Evolutionary conservation across 2,329 filamentous ascomycete species (phyloP).

Genomic region (Aureobasidium leucospermi): DNA sequence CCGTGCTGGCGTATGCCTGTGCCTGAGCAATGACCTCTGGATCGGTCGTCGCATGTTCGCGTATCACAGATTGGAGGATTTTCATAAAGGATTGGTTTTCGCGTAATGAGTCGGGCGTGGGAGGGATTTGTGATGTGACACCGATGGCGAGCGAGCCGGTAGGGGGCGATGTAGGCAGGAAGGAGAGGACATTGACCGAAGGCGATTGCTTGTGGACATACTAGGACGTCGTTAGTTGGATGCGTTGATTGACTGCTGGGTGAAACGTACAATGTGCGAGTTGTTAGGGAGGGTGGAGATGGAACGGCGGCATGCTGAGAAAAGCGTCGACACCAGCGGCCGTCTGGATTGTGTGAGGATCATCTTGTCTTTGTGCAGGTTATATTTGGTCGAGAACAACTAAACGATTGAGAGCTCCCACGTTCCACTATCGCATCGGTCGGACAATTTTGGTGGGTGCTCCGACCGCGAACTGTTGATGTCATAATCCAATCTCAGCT

Average conservation of each 20-base stretch:
- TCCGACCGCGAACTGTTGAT: no score
- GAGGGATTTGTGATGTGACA: conserved; percentile 46
- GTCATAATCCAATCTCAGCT: no score
- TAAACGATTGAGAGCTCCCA: no score
- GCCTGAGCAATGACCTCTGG: conserved; percentile 52
- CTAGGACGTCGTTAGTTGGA: conserved; percentile 24
- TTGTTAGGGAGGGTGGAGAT: conserved; percentile 39
- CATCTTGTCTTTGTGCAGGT: conserved; percentile 1
- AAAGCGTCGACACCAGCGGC: not conserved
- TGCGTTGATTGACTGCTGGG: not conserved
- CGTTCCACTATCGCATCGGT: no score
- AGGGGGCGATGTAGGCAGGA: conserved; percentile 49
- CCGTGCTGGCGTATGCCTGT: conserved; percentile 51
- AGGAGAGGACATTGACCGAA: conserved; percentile 44
- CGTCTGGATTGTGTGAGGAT: conserved; percentile 5
- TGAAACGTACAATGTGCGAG: conserved; percentile 31
- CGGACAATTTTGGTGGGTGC: no score
- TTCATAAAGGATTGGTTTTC: conserved; percentile 51
- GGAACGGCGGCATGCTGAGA: conserved; percentile 17
- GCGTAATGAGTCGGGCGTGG: conserved; percentile 48
- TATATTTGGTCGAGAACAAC: no score
- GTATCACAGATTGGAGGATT: conserved; percentile 50
- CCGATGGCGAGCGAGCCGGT: conserved; percentile 49
- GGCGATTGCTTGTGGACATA: conserved; percentile 43
- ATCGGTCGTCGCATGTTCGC: conserved; percentile 47